phyloP scores from a whole-genome alignment of 2,329 filamentous ascomycete species.

The Fusarium duplospermum region DNA sequence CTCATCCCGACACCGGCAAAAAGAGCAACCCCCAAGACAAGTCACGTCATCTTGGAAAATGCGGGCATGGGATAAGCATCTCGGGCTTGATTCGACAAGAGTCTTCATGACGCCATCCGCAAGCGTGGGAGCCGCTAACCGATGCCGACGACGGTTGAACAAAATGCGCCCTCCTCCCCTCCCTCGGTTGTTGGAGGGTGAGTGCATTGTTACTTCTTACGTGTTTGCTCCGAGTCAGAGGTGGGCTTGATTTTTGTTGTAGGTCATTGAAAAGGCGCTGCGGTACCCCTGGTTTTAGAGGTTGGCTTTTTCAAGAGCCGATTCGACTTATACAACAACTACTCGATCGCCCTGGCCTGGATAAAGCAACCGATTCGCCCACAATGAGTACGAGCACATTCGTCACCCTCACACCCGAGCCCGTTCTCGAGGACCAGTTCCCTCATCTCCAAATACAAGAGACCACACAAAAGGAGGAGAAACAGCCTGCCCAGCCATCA shows the following conservation, averaged over 20 bases:
- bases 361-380: neutral
- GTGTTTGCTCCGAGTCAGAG: constrained; percentile 1
- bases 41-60: constrained; percentile 38
- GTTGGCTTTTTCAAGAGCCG: neutral
- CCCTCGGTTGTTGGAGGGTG: neutral
- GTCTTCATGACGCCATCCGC: constrained; percentile 39
- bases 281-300: neutral
- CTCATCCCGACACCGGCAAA: constrained; percentile 35
- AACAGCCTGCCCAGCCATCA: neutral
- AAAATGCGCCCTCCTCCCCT: constrained; percentile 15
- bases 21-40: no score
- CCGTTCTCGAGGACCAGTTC: constrained; percentile 9
- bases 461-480: neutral
- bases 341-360: neutral
- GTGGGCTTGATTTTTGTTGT: constrained; percentile 2
- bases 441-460: neutral
- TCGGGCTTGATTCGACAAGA: constrained; percentile 34
- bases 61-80: constrained; percentile 30
- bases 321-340: neutral
- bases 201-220: constrained; percentile 16
- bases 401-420: constrained; percentile 30
- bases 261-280: constrained; percentile 4
- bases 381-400: constrained; percentile 32
- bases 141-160: neutral
- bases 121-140: constrained; percentile 9